Percentiles rank a stretch among this genome's conserved stretches.
Conservation (phyloP, 805 yeast species). For the Pichia eremophila region DNA sequence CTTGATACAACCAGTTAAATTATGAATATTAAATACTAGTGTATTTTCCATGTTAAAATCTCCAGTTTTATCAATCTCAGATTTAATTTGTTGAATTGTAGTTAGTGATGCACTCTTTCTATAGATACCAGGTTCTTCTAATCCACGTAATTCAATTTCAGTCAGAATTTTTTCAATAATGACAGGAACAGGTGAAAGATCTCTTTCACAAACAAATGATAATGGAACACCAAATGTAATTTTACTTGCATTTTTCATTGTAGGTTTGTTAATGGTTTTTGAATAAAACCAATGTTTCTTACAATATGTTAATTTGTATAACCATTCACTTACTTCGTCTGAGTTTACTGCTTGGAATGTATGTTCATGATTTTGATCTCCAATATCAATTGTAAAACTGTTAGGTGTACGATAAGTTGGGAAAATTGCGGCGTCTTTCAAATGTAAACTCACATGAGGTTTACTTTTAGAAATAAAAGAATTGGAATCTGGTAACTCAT, state of each 20-base stretch:
- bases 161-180: constrained; percentile 57
- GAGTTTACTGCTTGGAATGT: constrained; percentile 60
- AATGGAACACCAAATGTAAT: constrained; percentile 82
- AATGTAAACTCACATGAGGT: constrained; percentile 39
- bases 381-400: constrained; percentile 37
- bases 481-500: constrained; percentile 54
- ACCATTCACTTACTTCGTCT: constrained; percentile 67
- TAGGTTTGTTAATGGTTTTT: constrained; percentile 21
- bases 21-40: constrained; percentile 59
- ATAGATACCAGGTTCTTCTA: constrained; percentile 86
- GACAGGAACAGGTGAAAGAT: constrained; percentile 49
- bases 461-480: constrained; percentile 29
- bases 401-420: constrained; percentile 42
- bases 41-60: constrained; percentile 35
- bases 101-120: constrained; percentile 52
- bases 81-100: constrained; percentile 35
- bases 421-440: constrained; percentile 37
- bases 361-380: constrained; percentile 29
- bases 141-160: constrained; percentile 78
- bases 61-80: constrained; percentile 38
- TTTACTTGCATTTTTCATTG: constrained; percentile 9
- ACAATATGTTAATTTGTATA: constrained; percentile 37
- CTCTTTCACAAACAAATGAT: constrained; percentile 64
- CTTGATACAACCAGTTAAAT: constrained; percentile 82
- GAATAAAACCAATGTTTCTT: constrained; percentile 50